Evolutionary conservation across 2,329 filamentous ascomycete species (phyloP).

Genomic region (Fusarium protoensiforme): DNA sequence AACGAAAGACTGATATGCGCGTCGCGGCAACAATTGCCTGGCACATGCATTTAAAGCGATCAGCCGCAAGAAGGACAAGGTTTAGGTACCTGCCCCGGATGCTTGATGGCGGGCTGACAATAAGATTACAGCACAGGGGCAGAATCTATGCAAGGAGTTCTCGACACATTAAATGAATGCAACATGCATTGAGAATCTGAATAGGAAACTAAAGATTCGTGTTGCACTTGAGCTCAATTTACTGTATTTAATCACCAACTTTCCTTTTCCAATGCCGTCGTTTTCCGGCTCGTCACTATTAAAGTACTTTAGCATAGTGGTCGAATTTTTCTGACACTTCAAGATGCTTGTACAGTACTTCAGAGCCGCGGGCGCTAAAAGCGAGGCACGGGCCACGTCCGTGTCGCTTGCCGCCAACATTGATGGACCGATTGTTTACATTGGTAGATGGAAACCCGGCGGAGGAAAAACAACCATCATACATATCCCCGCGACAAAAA

Average conservation of each 20-base stretch:
- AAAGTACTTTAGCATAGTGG: not conserved
- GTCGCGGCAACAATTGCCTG: conserved; percentile 36
- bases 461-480: conserved; percentile 27
- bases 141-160: not conserved
- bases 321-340: not conserved
- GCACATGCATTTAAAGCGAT: conserved; percentile 34
- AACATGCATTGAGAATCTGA: too few species aligned
- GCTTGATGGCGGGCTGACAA: not conserved
- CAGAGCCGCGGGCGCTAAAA: conserved; percentile 21
- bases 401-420: not conserved
- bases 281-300: not conserved
- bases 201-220: not conserved
- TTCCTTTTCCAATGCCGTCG: not conserved
- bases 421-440: conserved; percentile 30
- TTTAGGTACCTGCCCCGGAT: not conserved
- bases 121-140: not conserved
- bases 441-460: conserved; percentile 3
- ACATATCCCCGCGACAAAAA: conserved; percentile 13
- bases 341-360: not conserved
- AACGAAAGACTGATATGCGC: conserved; percentile 30
- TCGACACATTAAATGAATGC: too few species aligned
- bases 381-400: conserved; percentile 21
- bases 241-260: not conserved
- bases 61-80: not conserved
- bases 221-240: not conserved